These are phyloP conservation scores for Pyronema domesticum DNA, from an alignment of 495 filamentous ascomycete species.

Conservation along the genomic window DNA sequence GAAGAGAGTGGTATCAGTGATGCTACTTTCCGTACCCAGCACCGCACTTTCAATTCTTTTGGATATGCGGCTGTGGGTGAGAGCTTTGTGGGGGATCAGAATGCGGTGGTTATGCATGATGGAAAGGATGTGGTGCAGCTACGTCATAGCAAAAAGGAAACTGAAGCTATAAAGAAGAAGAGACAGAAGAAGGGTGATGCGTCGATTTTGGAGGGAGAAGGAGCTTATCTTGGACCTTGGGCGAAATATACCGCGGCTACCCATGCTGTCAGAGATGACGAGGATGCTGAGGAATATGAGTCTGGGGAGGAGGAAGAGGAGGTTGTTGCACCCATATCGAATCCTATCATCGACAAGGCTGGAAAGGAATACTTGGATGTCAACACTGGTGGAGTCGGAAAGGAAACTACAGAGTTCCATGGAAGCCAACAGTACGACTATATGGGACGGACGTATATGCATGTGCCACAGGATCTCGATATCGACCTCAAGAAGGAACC, in stretches of 20 bases:
- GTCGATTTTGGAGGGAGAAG: constrained; percentile 64
- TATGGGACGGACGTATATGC: constrained; percentile 81
- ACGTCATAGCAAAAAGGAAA: constrained; percentile 47
- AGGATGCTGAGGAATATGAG: constrained; percentile 36
- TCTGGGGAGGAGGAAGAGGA: constrained; percentile 43
- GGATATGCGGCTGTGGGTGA: constrained; percentile 34
- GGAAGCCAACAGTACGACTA: constrained; percentile 75
- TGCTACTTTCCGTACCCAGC: constrained; percentile 66
- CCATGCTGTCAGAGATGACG: constrained; percentile 31
- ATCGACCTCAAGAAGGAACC: constrained; percentile 68
- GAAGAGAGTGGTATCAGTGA: constrained; percentile 80
- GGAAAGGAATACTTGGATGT: constrained; percentile 24
- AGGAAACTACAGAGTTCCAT: constrained; percentile 75
- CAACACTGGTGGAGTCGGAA: constrained; percentile 32
- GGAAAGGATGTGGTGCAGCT: constrained; percentile 42
- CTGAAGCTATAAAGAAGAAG: constrained; percentile 44
- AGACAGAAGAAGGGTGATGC: constrained; percentile 71
- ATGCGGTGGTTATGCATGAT: constrained; percentile 32
- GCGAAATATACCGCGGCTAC: constrained; percentile 57
- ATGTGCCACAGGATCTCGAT: constrained; percentile 88
- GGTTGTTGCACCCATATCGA: constrained; percentile 24
- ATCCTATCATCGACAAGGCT: constrained; percentile 25
- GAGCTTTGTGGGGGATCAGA: constrained; percentile 38
- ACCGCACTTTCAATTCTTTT: constrained; percentile 51
- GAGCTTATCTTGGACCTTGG: constrained; percentile 86